Evolutionary conservation across 352 stramenopile genomes (phyloP).

Genomic region (Phytophthora hybrid): DNA sequence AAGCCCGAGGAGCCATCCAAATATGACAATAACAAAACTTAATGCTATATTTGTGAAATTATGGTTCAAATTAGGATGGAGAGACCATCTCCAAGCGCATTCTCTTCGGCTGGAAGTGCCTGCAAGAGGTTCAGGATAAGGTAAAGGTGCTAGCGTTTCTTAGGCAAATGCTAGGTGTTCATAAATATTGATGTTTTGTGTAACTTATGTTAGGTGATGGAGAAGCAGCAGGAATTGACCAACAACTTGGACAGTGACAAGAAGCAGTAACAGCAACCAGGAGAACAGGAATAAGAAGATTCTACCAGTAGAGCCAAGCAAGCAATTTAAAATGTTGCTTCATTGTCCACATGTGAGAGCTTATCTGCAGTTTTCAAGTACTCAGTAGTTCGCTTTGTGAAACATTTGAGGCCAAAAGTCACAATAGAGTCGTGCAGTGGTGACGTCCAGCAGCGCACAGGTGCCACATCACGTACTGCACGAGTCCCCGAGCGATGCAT

Average conservation of each 20-base stretch:
- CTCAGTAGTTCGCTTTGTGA: background rate
- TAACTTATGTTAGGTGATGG: slow-evolving; percentile 45
- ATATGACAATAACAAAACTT: slow-evolving; percentile 22
- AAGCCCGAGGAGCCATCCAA: background rate
- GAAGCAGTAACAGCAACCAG: slow-evolving; percentile 21
- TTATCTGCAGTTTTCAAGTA: background rate
- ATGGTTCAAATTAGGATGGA: slow-evolving; percentile 50
- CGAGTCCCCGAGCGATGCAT: slow-evolving; percentile 70
- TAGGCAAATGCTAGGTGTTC: background rate
- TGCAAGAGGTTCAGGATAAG: slow-evolving; percentile 83
- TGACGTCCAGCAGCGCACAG: slow-evolving; percentile 95
- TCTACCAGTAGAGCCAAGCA: background rate
- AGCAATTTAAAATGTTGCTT: background rate
- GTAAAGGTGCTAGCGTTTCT: slow-evolving; percentile 26
- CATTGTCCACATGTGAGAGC: background rate
- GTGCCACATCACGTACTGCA: slow-evolving; percentile 93
- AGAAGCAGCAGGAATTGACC: slow-evolving; percentile 56
- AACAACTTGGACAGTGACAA: slow-evolving; percentile 29
- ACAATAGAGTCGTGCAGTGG: slow-evolving; percentile 83
- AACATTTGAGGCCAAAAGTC: background rate
- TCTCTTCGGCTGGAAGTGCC: slow-evolving; percentile 79
- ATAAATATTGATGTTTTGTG: slow-evolving; percentile 5
- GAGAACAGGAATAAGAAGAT: background rate
- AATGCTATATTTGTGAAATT: slow-evolving; percentile 21
- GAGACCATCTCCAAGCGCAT: slow-evolving; percentile 84